Evolutionary conservation across 2,329 filamentous ascomycete species (phyloP).

Genomic region (Myriosclerotinia scirpicola): DNA sequence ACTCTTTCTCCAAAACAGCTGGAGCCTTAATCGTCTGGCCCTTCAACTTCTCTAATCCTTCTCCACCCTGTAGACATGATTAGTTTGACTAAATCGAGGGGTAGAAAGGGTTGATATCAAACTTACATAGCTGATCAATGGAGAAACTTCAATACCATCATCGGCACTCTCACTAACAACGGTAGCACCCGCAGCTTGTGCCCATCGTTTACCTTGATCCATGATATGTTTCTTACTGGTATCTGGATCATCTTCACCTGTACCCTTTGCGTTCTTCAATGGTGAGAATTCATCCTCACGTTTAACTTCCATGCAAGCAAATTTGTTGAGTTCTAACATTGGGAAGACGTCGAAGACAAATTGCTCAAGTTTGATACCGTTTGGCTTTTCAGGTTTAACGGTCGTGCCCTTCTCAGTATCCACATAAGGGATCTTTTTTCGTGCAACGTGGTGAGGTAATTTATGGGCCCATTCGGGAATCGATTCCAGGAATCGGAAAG

Average conservation of each 20-base stretch:
- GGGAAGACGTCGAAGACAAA: slow-evolving; percentile 99
- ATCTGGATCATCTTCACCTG: slow-evolving; percentile 88
- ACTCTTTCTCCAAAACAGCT: slow-evolving; percentile 51
- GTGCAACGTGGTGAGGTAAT: slow-evolving; percentile 91
- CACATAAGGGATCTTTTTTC: slow-evolving; percentile 95
- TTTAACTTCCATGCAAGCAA: slow-evolving; percentile 92
- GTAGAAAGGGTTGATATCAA: neutral
- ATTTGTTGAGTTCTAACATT: slow-evolving; percentile 79
- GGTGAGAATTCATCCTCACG: slow-evolving; percentile 98
- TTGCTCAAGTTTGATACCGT: slow-evolving; percentile 98
- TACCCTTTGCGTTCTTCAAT: slow-evolving; percentile 84
- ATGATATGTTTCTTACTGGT: slow-evolving; percentile 91
- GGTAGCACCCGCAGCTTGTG: slow-evolving; percentile 72
- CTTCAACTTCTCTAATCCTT: slow-evolving; percentile 58
- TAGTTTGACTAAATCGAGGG: slow-evolving; percentile 44
- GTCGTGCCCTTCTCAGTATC: slow-evolving; percentile 74
- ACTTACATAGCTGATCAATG: slow-evolving; percentile 93
- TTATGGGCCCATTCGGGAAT: slow-evolving; percentile 84
- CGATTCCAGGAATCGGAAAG: slow-evolving; percentile 84
- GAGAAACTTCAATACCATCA: slow-evolving; percentile 83
- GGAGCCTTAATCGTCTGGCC: slow-evolving; percentile 55
- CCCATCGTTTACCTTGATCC: slow-evolving; percentile 84
- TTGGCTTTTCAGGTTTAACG: slow-evolving; percentile 90
- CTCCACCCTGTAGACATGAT: slow-evolving; percentile 58
- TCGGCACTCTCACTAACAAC: slow-evolving; percentile 64